Conservation (phyloP, 2,329 filamentous ascomycete genomes). For the Xylaria sp. region DNA sequence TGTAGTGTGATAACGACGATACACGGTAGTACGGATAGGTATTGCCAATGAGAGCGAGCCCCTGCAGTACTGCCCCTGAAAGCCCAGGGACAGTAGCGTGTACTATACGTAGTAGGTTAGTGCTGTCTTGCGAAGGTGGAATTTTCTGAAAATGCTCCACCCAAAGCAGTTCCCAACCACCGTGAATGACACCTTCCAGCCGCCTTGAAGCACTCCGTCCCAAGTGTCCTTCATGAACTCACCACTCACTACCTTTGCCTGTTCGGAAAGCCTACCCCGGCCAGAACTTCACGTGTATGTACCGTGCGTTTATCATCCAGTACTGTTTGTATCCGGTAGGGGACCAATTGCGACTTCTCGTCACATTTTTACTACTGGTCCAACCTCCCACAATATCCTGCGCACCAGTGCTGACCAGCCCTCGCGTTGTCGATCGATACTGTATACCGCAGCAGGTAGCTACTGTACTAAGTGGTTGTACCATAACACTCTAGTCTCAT, state of each 20-base stretch:
- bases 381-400: constrained; percentile 23
- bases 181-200: neutral
- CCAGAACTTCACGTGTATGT: neutral
- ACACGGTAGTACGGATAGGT: neutral
- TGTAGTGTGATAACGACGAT: constrained; percentile 5
- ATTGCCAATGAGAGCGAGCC: constrained; percentile 16
- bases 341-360: constrained; percentile 6
- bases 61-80: constrained; percentile 25
- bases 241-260: neutral
- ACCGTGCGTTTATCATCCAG: neutral
- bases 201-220: neutral
- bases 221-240: neutral
- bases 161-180: neutral
- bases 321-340: neutral
- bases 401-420: neutral
- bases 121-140: neutral
- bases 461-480: neutral
- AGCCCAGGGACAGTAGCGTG: neutral
- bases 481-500: constrained; percentile 12
- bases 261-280: constrained; percentile 14
- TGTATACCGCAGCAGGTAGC: neutral
- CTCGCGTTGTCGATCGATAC: constrained; percentile 24
- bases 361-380: constrained; percentile 17
- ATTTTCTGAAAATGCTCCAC: neutral
- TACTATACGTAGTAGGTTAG: neutral